Evolutionary conservation across 352 stramenopile genomes (phyloP), one percentile per base, ranked within the genome.

Genomic region (Globisporangium cylindrosporum): DNA sequence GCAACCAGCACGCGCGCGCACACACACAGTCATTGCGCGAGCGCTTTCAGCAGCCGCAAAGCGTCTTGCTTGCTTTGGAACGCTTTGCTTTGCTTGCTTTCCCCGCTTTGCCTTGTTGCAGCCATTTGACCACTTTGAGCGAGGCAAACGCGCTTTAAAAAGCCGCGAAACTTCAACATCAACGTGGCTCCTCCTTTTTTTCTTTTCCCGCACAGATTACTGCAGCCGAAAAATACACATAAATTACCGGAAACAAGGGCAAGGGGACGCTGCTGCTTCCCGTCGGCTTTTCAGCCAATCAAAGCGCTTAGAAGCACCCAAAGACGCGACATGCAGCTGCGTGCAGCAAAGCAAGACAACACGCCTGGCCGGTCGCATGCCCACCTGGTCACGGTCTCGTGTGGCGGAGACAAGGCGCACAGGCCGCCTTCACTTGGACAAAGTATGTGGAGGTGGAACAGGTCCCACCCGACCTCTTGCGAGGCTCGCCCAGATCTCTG

Each of bases 311-410:
- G 34, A 36, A 58, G 1, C 3, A 48, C 14, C 18, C 41, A 49
- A 59, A 41, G 54, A 27, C 24, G 54, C 54, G 54, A 59, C 25
- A 59, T 29, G 53, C 53, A 58, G 53, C 53, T 58, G 53, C 53
- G 34, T 58, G 53, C 24, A 29, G 51, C 53, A 58, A 58, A 34
- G 12, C 53, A 58, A 29, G 24, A 57, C 25, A 34, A 20, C 24
- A n/a, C 27, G 51, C 51, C 24, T 55, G 48, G 48, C 48, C 48
- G 8, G 48, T 55, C 48, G 25, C 25, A 36, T 36, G 24, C 9
- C 22, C 24, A n/a, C 38, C 38, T 48, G 12, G 38, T 8, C 38
- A 48, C 38, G 38, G 14, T 48, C 38, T 48, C 38, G 38, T 20
- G 38, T 20, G 38, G 36, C 36, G 36, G n/a, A 34, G 51, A 18